These are phyloP conservation scores for Phallus indusiatus DNA, from an alignment of 768 basidiomycete species.

Conservation along the genomic window DNA sequence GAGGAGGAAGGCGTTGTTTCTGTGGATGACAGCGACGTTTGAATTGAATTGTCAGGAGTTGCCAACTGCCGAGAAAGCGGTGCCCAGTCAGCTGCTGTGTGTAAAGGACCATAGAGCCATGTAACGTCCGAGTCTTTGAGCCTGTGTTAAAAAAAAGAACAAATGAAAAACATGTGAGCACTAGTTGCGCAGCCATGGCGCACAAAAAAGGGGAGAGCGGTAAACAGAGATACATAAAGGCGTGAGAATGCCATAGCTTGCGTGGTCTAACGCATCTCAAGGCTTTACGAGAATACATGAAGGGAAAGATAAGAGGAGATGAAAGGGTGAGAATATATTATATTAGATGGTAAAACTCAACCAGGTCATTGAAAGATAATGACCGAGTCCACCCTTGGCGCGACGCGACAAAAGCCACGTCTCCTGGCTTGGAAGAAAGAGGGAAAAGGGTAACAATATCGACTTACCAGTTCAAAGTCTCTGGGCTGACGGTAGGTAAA, in stretches of 20 bases:
- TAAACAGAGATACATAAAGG: neutral
- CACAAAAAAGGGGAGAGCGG: neutral
- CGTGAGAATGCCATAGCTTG: neutral
- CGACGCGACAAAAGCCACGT: neutral
- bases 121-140: conserved; percentile 99
- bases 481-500: conserved; percentile 88
- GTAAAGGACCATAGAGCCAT: conserved; percentile 96
- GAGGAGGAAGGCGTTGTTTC: conserved; percentile 12
- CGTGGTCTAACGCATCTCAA: conserved; percentile 6
- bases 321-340: neutral
- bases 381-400: neutral
- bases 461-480: conserved; percentile 94
- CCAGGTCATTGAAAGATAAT: neutral
- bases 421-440: neutral
- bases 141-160: conserved; percentile 55
- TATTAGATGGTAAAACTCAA: neutral
- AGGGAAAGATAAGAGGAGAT: neutral
- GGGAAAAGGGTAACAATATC: neutral
- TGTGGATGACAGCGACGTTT: conserved; percentile 16
- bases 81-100: conserved; percentile 83
- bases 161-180: neutral
- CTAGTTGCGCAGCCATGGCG: neutral
- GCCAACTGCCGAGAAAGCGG: conserved; percentile 51
- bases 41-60: conserved; percentile 17
- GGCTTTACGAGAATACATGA: conserved; percentile 3